Base-by-base conservation (phyloP, 2,329 filamentous ascomycete genomes). In the Xylaria multiplex region DNA sequence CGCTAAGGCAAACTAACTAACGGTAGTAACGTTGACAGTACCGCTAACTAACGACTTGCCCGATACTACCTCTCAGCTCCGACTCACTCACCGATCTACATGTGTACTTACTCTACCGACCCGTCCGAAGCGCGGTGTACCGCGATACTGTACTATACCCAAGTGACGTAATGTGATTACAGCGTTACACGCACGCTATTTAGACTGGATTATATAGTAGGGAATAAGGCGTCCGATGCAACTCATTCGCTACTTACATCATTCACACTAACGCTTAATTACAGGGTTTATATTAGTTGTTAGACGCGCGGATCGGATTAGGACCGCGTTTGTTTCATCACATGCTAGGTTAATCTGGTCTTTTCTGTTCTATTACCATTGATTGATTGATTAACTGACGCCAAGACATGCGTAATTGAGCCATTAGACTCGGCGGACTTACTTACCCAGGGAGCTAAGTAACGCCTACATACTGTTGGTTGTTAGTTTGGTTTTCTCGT, bases 61-160 rank as follows among this genome's bases (percentile, higher is more conserved):
- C 43, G 22, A 56, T 49, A 27, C 30, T 52, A 30, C 16, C 60
- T 59, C 43, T 37, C 52, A 52, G 56, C 30, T 46, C 55, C 37
- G 56, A 27, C 27, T 37, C 37, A 22, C 27, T 27, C 27, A 27
- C 27, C 5, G 27, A 27, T 27, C 27, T 27, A 27, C 27, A 27
- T 27, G 27, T 27, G 27, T 27, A 27, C 27, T 27, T 27, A 27
- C 27, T 37, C 35, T 37, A 4, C 11, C 11, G 27, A 9, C 8
- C 35, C 3, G 35, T 8, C 11, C 19, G 22, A 60, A 19, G n/a
- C 45, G 3, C 40, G 2, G 30, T 6, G 27, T 48, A 45, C 22
- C 43, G 27, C 5, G 11, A 42, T 22, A 49, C 13, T 19, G 19
- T 19, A 19, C 19, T 19, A 19, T 19, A 19, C 19, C 19, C 19